Evolutionary conservation across 2,329 filamentous ascomycete species (phyloP).

Genomic region (Huntiella savannae): DNA sequence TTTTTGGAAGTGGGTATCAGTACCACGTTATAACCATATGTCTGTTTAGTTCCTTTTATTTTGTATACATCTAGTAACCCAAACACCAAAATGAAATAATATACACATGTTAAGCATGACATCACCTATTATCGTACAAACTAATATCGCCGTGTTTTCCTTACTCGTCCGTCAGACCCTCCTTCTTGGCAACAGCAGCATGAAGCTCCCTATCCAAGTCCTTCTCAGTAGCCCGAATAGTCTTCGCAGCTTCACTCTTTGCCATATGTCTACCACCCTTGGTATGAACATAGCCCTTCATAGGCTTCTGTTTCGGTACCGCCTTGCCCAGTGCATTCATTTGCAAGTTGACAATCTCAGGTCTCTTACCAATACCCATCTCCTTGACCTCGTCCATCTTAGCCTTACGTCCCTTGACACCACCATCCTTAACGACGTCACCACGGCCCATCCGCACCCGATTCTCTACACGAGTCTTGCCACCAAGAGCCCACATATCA

Average conservation of each 20-base stretch:
- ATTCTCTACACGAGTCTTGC: constrained; percentile 58
- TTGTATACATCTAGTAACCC: background rate
- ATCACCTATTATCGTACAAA: constrained; percentile 7
- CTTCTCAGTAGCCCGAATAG: constrained; percentile 4
- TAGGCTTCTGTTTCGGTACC: constrained; percentile 11
- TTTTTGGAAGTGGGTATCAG: too few relatives aligned
- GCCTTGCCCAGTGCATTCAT: constrained; percentile 11
- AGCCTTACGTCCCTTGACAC: constrained; percentile 9
- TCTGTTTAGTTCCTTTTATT: background rate
- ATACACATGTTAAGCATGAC: constrained; percentile 1
- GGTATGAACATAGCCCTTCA: constrained; percentile 11
- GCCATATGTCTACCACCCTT: constrained; percentile 11
- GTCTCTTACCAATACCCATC: background rate
- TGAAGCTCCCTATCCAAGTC: constrained; percentile 9
- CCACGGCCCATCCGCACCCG: constrained; percentile 39
- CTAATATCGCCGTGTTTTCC: background rate
- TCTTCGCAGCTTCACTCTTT: constrained; percentile 6
- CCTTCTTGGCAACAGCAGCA: constrained; percentile 4
- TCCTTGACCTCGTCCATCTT: constrained; percentile 6
- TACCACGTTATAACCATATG: background rate
- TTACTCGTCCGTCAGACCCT: background rate
- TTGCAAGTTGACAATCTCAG: constrained; percentile 9
- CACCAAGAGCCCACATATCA: constrained; percentile 86
- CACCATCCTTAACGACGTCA: constrained; percentile 16
- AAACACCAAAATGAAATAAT: constrained; percentile 4